These are phyloP conservation scores for Exutisphaerella laricina DNA, from an alignment of 2,329 filamentous ascomycete species.

Conservation along the genomic window DNA sequence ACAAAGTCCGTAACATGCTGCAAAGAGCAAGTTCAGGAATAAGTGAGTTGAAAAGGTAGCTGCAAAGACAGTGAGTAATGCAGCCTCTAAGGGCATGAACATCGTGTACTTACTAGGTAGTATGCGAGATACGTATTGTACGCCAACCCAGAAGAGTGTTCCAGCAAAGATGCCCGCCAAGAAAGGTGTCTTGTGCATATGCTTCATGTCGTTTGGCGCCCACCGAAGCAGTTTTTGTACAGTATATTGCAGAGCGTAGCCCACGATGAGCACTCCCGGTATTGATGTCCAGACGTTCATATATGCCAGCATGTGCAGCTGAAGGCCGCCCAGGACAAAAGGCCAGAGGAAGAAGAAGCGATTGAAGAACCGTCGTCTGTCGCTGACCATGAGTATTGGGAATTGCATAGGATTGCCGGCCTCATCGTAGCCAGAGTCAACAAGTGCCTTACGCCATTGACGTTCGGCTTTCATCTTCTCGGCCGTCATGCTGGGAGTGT, in stretches of 20 bases:
- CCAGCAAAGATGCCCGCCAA: slow-evolving; percentile 88
- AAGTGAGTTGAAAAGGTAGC: slow-evolving; percentile 61
- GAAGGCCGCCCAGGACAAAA: slow-evolving; percentile 66
- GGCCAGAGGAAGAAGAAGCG: slow-evolving; percentile 90
- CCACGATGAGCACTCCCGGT: slow-evolving; percentile 61
- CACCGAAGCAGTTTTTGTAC: slow-evolving; percentile 73
- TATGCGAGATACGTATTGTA: slow-evolving; percentile 69
- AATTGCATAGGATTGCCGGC: slow-evolving; percentile 70
- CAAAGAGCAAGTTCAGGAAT: slow-evolving; percentile 75
- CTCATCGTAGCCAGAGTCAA: slow-evolving; percentile 76
- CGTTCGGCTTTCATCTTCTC: slow-evolving; percentile 80
- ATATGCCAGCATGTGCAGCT: slow-evolving; percentile 66
- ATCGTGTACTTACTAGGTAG: slow-evolving; percentile 68
- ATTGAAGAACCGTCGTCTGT: slow-evolving; percentile 69
- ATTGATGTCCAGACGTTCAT: slow-evolving; percentile 69
- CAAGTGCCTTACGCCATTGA: slow-evolving; percentile 76
- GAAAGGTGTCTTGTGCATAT: slow-evolving; percentile 89
- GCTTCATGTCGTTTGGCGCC: slow-evolving; percentile 81
- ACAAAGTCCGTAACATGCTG: slow-evolving; percentile 57
- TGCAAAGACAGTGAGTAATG: slow-evolving; percentile 32
- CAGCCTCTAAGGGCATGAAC: too few relatives aligned
- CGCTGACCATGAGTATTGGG: slow-evolving; percentile 69
- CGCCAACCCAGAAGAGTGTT: slow-evolving; percentile 72
- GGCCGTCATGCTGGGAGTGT: slow-evolving; percentile 81
- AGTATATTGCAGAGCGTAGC: slow-evolving; percentile 68